Evolutionary conservation across 352 stramenopile genomes (phyloP).

Genomic region (Phytophthora kernoviae): DNA sequence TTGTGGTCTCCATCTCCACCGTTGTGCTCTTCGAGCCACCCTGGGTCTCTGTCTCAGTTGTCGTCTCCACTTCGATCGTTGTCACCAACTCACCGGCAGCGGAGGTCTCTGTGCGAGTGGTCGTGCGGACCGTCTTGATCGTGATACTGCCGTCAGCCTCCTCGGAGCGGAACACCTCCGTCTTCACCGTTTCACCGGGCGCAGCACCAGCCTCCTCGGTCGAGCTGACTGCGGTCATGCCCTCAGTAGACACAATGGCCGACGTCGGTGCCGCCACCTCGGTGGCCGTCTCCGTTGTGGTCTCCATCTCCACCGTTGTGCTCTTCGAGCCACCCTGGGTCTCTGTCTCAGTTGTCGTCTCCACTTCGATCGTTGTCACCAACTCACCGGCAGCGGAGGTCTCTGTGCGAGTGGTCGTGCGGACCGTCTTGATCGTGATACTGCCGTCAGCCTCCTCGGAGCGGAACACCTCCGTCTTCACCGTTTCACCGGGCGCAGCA

Average conservation of each 20-base stretch:
- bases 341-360: slow-evolving; percentile 19
- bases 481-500: slow-evolving; percentile 7
- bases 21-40: slow-evolving; percentile 5
- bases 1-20: slow-evolving; percentile 7
- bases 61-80: slow-evolving; percentile 25
- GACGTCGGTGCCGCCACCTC: slow-evolving; percentile 18
- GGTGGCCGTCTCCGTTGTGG: slow-evolving; percentile 23
- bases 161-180: slow-evolving; percentile 23
- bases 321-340: slow-evolving; percentile 17
- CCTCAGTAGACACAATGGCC: slow-evolving; percentile 15
- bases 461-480: slow-evolving; percentile 21
- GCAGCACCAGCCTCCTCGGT: slow-evolving; percentile 13
- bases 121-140: slow-evolving; percentile 33
- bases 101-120: slow-evolving; percentile 18
- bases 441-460: slow-evolving; percentile 18
- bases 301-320: slow-evolving; percentile 24
- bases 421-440: slow-evolving; percentile 21
- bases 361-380: slow-evolving; percentile 23
- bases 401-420: slow-evolving; percentile 15
- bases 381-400: slow-evolving; percentile 5
- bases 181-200: slow-evolving; percentile 20
- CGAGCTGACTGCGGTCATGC: slow-evolving; percentile 25
- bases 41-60: slow-evolving; percentile 3
- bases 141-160: slow-evolving; percentile 25
- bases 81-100: slow-evolving; percentile 15